Base-by-base conservation (phyloP, 2,329 filamentous ascomycete genomes). In the Penicillium sp. region DNA sequence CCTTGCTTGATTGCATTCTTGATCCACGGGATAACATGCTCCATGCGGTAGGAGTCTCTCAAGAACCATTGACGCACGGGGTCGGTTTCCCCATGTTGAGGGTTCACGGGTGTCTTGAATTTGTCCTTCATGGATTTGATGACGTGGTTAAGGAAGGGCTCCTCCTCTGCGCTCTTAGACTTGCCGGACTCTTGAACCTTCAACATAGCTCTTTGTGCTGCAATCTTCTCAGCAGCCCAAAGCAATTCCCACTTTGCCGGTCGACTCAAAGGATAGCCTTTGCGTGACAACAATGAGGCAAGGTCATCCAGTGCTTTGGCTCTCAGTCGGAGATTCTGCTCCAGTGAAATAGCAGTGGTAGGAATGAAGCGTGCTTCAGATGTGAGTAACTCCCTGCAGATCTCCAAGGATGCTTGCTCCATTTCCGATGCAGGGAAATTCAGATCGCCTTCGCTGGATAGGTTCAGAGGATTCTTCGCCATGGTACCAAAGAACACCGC, bases 211-310 rank as follows among this genome's bases (percentile, higher is more conserved):
- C 81, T 79, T 14, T 89, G 89, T 30, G 90, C 88, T 36, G 86
- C 83, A 72, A 97, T 80, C 70, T 91, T 95, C 68, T 99, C 93
- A 0, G 92, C 92, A 62, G 92, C 84, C 77, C 84, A 88, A n/a
- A 99, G 75, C 28, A 99, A 72, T 54, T 80, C 78, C 90, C 91
- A 97, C 58, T 84, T 83, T 1, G 84, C 84, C 19, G 73, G 74
- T 34, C 82, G 80, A 55, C 87, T 82, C 5, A 97, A 68, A 2
- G 81, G 75, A 22, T 83, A 77, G 28, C 75, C 73, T 28, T 85
- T 83, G 5, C 79, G 78, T 54, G 80, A 79, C 11, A 97, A 72
- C 58, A 93, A 83, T 2, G 77, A 73, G 46, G 89, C 88, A 44
- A 99, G 78, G 48, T 87, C 84, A 55, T 84, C 80, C 36, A 97